Evolutionary conservation across 2,329 filamentous ascomycete species (phyloP), one percentile per base, ranked within the genome.

Genomic region (Trichoderma sp.): DNA sequence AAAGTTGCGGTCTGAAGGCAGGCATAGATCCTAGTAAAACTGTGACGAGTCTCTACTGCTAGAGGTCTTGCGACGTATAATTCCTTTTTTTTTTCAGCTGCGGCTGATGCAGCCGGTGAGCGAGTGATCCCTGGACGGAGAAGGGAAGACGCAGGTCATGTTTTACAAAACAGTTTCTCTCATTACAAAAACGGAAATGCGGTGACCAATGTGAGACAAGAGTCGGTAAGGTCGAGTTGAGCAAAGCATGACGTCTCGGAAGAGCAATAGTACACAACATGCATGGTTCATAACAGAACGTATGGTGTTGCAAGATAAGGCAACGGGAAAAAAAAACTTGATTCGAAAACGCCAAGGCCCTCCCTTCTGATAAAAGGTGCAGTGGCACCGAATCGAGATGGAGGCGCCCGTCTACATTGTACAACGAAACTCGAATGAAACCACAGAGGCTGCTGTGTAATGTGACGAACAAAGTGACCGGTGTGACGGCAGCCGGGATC

Each of bases 91-190:
- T 57, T 57, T 34, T 68, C 53, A 68, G 65, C 65, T 60, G 65
- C 65, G 65, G 65, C 65, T 68, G 65, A 60, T 60, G 28, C 65
- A 32, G n/a, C 56, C 36, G 56, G 65, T 68, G 51, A 67, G 32
- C 47, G 11, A 21, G 53, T 9, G 30, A 65, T 60, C 57, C 28
- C 21, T 34, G 58, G 8, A 61, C 28, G n/a, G 39, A 57, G 21
- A 36, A 36, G 51, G 21, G 9, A 57, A 43, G 64, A 24, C n/a
- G 51, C 43, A 58, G 51, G 11, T 21, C 36, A n/a, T 58, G 64
- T 67, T 58, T 60, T 60, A 47, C 36, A 32, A 47, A 14, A 21
- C 24, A 26, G 21, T 12, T 32, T 47, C 7, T 43, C 24, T 32
- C 14, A 32, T 32, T 28, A 51, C 53, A 26, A 36, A 56, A 56